Base-by-base conservation (phyloP, 352 stramenopile species). In the Pythium plurisporium region DNA sequence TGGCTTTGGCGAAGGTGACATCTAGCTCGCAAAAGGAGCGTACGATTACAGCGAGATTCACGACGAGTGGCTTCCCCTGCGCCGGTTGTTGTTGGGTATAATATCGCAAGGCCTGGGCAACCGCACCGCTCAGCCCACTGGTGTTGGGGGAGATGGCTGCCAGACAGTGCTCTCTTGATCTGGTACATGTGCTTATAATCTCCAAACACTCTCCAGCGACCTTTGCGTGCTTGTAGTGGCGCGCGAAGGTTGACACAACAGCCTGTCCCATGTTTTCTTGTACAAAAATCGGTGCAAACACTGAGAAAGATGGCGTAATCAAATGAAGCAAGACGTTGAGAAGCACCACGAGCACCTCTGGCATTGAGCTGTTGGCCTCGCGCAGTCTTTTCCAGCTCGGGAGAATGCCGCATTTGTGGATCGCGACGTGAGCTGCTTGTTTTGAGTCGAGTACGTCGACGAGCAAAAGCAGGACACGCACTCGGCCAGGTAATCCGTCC, bases 401-500 rank as follows among this genome's bases (percentile, higher is more conserved):
- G 20, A 60, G 41, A 17, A 45, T 22, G 9, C 27, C 23, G 27
- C 50, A 58, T 38, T 58, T 58, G 37, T 58, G 37, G 36, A 58
- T 58, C 3, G 50, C 50, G 6, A 49, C 26, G 29, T 58, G 50
- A 20, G 40, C 37, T 4, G 37, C 14, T 29, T 58, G 50, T 20
- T 58, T 58, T 4, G 34, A 45, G 36, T 56, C 33, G 19, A 46
- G 14, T 4, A 45, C 34, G 4, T 23, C n/a, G 2, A 8, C 23
- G 4, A 56, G 33, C 19, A 45, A n/a, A 8, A 20, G 20, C 22
- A 56, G 33, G 12, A 38, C 36, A 20, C 37, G 29, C 23, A 34
- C 26, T 15, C 48, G 48, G 22, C 30, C 6, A 2, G 15, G 15
- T 17, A 14, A 11, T 6, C 14, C 8, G 19, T 53, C 46, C 2